Evolutionary conservation across 2,329 filamentous ascomycete genomes (phyloP).

Genomic region (Talaromyces sp.): DNA sequence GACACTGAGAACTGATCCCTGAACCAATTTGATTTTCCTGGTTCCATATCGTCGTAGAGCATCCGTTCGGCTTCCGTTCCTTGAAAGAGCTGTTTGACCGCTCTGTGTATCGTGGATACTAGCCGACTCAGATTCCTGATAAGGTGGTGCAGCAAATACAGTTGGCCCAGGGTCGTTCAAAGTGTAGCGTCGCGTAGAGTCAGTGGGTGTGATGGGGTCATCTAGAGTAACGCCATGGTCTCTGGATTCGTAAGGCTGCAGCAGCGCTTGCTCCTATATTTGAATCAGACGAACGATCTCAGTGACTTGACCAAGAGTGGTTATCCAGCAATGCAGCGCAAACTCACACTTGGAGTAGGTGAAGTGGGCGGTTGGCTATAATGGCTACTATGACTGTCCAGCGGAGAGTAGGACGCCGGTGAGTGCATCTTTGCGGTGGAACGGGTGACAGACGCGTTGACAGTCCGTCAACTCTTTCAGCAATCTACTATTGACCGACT

Average conservation of each 20-base stretch:
- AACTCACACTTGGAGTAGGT: neutral
- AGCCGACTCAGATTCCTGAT: neutral
- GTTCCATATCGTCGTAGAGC: slow-evolving; percentile 85
- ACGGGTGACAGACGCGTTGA: neutral
- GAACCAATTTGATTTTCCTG: slow-evolving; percentile 95
- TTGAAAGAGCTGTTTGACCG: neutral
- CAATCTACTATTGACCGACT: neutral
- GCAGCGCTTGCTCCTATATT: neutral
- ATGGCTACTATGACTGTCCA: neutral
- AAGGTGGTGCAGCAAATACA: neutral
- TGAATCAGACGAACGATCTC: neutral
- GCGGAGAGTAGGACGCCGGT: neutral
- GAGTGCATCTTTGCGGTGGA: neutral
- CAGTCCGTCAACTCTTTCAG: neutral
- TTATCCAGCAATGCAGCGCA: neutral
- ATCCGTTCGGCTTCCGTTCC: neutral
- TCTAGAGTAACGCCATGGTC: neutral
- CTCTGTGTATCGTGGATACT: neutral
- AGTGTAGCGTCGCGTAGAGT: neutral
- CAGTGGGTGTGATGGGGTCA: neutral
- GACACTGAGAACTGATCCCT: slow-evolving; percentile 92
- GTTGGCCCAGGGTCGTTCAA: neutral
- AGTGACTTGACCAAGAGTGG: neutral
- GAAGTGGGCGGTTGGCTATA: neutral
- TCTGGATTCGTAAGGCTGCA: neutral